Base-by-base conservation (phyloP, 257 asterid species). In the Plantago elongata region DNA sequence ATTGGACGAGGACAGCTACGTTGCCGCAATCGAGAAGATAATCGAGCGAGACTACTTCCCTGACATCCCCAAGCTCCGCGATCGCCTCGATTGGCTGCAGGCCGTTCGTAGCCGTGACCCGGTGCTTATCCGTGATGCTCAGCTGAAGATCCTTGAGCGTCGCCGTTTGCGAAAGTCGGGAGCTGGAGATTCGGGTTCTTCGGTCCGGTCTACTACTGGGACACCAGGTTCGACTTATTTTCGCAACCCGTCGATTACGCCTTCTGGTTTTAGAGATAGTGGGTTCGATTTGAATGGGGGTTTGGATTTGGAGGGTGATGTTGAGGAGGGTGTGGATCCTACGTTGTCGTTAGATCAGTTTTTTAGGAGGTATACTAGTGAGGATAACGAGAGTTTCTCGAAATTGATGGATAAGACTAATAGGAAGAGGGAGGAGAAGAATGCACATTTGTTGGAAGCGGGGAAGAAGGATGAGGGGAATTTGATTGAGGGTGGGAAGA, bases 41-140 rank as follows among this genome's bases (percentile, higher is more conserved):
- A 81, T 92, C 81, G 97, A 92, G 75, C 89, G 97, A 13, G 97
- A 92, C 65, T 92, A 75, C 82, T 89, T 86, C 71, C 97, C 99
- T 5, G 96, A 92, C 52, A 86, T 92, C 42, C 85, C 96, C n/a
- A 92, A 92, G 77, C 87, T 89, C 67, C 87, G 87, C 13, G 96
- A 92, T 77, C 99, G 97, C 44, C 89, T 92, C 62, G 97, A 84
- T 57, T 89, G 99, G 99, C 82, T 92, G 45, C 89, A 89, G 74
- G 97, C 97, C 18, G 79, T 82, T 51, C 86, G 95, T 1, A 71
- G 88, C 4, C 82, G 67, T 3, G 99, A 92, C 17, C 97, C 99
- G 0, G 82, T 89, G 1, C 94, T 72, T 57, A 89, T 92, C 65
- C 90, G 99, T 8, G 97, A 92, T 27, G 95, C 96, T 27, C 96